These are phyloP conservation scores for Neophaeococcomyces mojaviensis DNA, from an alignment of 2,329 filamentous ascomycete genomes.

Conservation along the genomic window DNA sequence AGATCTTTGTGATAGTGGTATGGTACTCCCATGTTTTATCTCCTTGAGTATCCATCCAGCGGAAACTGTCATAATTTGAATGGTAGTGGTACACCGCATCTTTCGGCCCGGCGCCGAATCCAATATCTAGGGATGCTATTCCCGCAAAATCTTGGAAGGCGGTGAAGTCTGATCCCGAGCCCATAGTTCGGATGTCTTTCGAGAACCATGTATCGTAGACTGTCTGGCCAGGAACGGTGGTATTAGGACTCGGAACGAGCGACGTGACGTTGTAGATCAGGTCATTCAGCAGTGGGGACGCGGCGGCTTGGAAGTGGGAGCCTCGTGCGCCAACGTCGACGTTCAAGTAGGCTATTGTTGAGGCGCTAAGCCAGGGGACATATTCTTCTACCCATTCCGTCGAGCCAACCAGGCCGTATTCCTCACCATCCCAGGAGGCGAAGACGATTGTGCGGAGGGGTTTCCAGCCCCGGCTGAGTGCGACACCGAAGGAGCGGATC, in stretches of 20 bases:
- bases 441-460: constrained; percentile 43
- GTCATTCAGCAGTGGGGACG: constrained; percentile 35
- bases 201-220: constrained; percentile 45
- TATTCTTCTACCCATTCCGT: constrained; percentile 47
- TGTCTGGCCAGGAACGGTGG: constrained; percentile 62
- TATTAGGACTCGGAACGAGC: constrained; percentile 63
- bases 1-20: constrained; percentile 56
- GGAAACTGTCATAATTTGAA: constrained; percentile 41
- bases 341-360: constrained; percentile 44
- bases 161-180: constrained; percentile 42
- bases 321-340: constrained; percentile 44
- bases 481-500: constrained; percentile 42
- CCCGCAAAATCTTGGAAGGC: constrained; percentile 39
- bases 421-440: constrained; percentile 31
- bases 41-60: constrained; percentile 47
- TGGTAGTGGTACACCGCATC: constrained; percentile 44
- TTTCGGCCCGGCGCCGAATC: constrained; percentile 29
- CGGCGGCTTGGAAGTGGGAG: constrained; percentile 31
- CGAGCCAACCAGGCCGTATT: constrained; percentile 33
- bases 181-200: constrained; percentile 34
- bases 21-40: constrained; percentile 58
- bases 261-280: constrained; percentile 36
- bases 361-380: constrained; percentile 35
- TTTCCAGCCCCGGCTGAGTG: constrained; percentile 44
- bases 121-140: constrained; percentile 36